Evolutionary conservation across 345 rosid species (phyloP), one percentile per base, ranked within the genome.

Genomic region (Citrus reticulata): DNA sequence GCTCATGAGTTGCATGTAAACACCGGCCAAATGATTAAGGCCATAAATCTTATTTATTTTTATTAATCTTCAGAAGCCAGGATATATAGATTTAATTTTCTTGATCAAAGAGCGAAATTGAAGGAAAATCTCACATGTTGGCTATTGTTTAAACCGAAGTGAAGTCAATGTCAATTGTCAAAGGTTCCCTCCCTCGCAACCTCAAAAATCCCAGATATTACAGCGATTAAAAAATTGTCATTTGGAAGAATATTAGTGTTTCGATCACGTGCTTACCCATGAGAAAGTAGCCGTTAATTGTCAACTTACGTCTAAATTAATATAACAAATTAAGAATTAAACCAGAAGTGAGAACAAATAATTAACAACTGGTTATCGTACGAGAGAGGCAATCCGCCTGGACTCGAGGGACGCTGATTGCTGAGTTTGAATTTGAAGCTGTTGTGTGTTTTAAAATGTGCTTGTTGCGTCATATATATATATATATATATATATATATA

Each of bases 41-140:
- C 64, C 25, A 32, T 4, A 70, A 70, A 29, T 51, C 73, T 49
- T 27, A 6, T 40, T 4, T 42, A 29, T 16, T 25, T 70, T 7
- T 70, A 70, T 70, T 49, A 2, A 10, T 5, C 17, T 7, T 42
- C 54, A 10, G 54, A 10, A 37, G 25, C 10, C 7, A 11, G 39
- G 30, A 32, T 42, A 19, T 7, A 19, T 7, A 16, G 25, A 42
- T 10, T 11, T 29, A 2, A 24, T 66, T 24, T 46, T 13, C 67
- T 63, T 64, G n/a, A 77, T 77, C 70, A 65, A 57, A 58, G 37
- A 71, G 72, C 89, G 84, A 78, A 80, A 86, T 72, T 73, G 78
- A 79, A 82, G 85, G 84, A 65, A 75, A 79, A 7, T 69, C 77
- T 75, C 86, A 83, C 88, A 82, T 86, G 87, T 55, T 35, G 11